phyloP scores from a whole-genome alignment of 2,329 filamentous ascomycete species.

The Exophiala viscosa region DNA sequence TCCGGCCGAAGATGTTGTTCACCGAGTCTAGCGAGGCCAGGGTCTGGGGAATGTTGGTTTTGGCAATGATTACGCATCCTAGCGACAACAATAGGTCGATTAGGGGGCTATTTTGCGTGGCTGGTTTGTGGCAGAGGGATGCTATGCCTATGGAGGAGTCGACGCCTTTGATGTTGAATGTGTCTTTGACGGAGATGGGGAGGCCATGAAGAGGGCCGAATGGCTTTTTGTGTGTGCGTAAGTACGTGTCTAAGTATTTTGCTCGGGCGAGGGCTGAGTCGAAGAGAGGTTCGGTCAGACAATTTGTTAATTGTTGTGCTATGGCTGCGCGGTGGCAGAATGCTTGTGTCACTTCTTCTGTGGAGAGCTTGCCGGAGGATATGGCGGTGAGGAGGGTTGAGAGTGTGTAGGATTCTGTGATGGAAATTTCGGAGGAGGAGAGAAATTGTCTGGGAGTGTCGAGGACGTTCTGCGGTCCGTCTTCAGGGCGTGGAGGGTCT shows the following conservation, averaged over 20 bases:
- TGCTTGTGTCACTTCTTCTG: conserved; percentile 48
- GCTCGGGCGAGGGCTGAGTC: conserved; percentile 36
- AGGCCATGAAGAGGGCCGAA: conserved; percentile 40
- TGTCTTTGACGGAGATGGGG: conserved; percentile 37
- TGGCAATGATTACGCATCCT: conserved; percentile 65
- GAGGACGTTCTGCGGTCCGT: conserved; percentile 37
- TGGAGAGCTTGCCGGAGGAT: conserved; percentile 33
- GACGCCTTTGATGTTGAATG: conserved; percentile 43
- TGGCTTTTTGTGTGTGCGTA: conserved; percentile 29
- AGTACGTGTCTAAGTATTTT: conserved; percentile 35
- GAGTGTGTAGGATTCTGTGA: conserved; percentile 54
- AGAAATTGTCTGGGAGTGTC: conserved; percentile 52
- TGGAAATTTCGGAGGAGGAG: conserved; percentile 50
- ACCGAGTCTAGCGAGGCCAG: conserved; percentile 54
- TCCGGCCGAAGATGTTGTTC: conserved; percentile 57
- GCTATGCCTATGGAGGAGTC: conserved; percentile 58
- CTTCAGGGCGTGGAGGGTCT: conserved; percentile 19
- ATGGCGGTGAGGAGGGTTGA: conserved; percentile 38
- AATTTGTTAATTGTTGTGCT: conserved; percentile 33
- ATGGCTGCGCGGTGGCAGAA: conserved; percentile 49
- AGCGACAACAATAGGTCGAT: conserved; percentile 56
- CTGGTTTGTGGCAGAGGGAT: conserved; percentile 58
- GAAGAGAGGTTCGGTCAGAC: conserved; percentile 40
- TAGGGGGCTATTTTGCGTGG: conserved; percentile 52
- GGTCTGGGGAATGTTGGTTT: conserved; percentile 65